phyloP scores from a whole-genome alignment of 768 basidiomycete genomes.

The Pluteus cervinus region DNA sequence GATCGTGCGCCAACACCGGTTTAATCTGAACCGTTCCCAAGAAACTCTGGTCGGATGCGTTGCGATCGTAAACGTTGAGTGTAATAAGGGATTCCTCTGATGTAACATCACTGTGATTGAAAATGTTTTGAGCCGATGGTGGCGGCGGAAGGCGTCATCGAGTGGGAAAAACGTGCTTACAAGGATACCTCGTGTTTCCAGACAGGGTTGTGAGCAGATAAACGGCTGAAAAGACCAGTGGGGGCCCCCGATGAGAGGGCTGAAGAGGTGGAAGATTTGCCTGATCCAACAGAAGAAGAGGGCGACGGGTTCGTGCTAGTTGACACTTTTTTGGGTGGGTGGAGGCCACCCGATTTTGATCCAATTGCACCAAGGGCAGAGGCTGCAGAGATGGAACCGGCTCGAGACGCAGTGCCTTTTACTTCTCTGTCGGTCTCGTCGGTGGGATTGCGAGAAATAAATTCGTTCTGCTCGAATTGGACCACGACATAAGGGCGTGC shows the following conservation, averaged over 20 bases:
- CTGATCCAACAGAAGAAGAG: conserved; percentile 30
- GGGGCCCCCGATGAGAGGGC: conserved; percentile 25
- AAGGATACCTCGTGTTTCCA: conserved; percentile 99
- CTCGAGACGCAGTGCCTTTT: conserved; percentile 59
- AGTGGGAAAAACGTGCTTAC: conserved; percentile 46
- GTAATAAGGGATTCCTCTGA: conserved; percentile 79
- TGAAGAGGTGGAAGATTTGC: conserved; percentile 26
- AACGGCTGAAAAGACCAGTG: conserved; percentile 52
- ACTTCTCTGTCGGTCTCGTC: conserved; percentile 84
- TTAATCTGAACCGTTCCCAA: conserved; percentile 89
- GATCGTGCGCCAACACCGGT: conserved; percentile 86
- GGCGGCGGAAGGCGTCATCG: conserved; percentile 5
- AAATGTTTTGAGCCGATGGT: background rate
- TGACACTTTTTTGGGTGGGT: conserved; percentile 29
- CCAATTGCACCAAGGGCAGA: conserved; percentile 62
- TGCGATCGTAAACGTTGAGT: conserved; percentile 88
- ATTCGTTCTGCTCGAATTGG: conserved; percentile 99
- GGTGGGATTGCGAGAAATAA: conserved; percentile 86
- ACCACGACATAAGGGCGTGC: conserved; percentile 92
- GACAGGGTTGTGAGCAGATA: conserved; percentile 82
- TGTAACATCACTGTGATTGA: conserved; percentile 79
- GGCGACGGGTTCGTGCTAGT: conserved; percentile 41
- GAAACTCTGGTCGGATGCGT: conserved; percentile 79
- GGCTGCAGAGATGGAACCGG: conserved; percentile 55
- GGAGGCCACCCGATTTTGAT: conserved; percentile 34